Evolutionary conservation across 495 filamentous ascomycete genomes (phyloP).

Genomic region (Penicillium flavigenum): DNA sequence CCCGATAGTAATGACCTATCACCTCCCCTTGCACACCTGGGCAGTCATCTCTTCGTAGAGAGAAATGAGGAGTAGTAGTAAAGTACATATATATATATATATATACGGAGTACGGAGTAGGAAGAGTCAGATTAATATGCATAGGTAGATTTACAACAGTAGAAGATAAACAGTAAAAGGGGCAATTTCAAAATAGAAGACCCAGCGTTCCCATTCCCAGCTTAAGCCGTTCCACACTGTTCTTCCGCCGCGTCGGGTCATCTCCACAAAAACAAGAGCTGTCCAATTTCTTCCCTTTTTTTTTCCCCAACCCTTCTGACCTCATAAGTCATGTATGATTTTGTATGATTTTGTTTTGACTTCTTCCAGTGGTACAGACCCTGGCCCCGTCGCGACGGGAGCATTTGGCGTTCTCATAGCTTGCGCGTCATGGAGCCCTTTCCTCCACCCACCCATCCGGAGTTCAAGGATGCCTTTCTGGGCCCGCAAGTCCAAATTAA

Average conservation of each 20-base stretch:
- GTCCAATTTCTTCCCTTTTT: slow-evolving; percentile 7
- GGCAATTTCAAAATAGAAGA: too few relatives aligned
- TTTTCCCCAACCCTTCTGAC: neutral
- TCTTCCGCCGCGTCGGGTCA: slow-evolving; percentile 32
- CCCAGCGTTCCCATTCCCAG: too few relatives aligned
- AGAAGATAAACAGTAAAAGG: too few relatives aligned
- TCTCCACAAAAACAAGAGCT: slow-evolving; percentile 28
- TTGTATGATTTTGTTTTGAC: slow-evolving; percentile 3
- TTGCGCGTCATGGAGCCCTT: slow-evolving; percentile 28
- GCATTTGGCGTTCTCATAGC: slow-evolving; percentile 13
- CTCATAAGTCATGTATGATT: slow-evolving; percentile 5
- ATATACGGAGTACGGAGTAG: too few relatives aligned
- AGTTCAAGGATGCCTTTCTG: slow-evolving; percentile 18
- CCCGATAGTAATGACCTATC: slow-evolving; percentile 25
- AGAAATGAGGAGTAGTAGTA: too few relatives aligned
- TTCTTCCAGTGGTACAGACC: slow-evolving; percentile 5
- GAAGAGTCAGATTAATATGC: too few relatives aligned
- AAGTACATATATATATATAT: too few relatives aligned
- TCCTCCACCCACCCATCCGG: slow-evolving; percentile 17
- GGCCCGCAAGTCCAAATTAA: slow-evolving; percentile 23
- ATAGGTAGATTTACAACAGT: too few relatives aligned
- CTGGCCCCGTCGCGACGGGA: slow-evolving; percentile 20
- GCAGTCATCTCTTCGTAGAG: too few relatives aligned
- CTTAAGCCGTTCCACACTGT: slow-evolving; percentile 1
- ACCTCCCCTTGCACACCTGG: slow-evolving; percentile 6